phyloP scores from a whole-genome alignment of 2,329 filamentous ascomycete species.

The Cordyceps cateniannulata region DNA sequence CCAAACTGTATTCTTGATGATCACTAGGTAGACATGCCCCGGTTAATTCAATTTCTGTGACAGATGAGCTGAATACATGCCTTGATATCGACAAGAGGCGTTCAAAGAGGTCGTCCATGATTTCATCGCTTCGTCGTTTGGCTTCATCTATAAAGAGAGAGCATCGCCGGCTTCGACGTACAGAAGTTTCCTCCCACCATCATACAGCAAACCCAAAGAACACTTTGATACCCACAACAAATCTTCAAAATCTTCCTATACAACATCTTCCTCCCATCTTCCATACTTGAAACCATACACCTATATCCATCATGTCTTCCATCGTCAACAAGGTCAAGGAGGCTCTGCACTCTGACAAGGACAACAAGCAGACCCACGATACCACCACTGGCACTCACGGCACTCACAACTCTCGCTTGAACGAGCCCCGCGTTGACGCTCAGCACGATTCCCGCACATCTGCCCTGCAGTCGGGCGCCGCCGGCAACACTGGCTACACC shows the following conservation, averaged over 20 bases:
- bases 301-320: conserved; percentile 44
- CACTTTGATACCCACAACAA: conserved; percentile 9
- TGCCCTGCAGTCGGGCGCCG: conserved; percentile 18
- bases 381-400: conserved; percentile 15
- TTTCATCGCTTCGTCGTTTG: background rate
- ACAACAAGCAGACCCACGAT: conserved; percentile 21
- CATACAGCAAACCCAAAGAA: conserved; percentile 10
- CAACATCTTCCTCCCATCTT: background rate
- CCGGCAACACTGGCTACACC: conserved; percentile 21
- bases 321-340: conserved; percentile 57
- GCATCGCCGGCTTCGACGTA: background rate
- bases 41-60: background rate
- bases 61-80: background rate
- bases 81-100: background rate
- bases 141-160: conserved; percentile 9
- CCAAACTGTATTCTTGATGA: background rate
- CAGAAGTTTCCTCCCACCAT: conserved; percentile 16
- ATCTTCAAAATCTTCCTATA: background rate
- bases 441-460: conserved; percentile 40
- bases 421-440: conserved; percentile 39
- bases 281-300: background rate
- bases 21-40: background rate
- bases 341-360: conserved; percentile 39
- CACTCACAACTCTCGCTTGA: conserved; percentile 20
- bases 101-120: background rate